Percentiles rank a stretch among this genome's conserved stretches.
Conservation (phyloP, 2,329 filamentous ascomycete genomes). For the Phyllosticta ampelicida region DNA sequence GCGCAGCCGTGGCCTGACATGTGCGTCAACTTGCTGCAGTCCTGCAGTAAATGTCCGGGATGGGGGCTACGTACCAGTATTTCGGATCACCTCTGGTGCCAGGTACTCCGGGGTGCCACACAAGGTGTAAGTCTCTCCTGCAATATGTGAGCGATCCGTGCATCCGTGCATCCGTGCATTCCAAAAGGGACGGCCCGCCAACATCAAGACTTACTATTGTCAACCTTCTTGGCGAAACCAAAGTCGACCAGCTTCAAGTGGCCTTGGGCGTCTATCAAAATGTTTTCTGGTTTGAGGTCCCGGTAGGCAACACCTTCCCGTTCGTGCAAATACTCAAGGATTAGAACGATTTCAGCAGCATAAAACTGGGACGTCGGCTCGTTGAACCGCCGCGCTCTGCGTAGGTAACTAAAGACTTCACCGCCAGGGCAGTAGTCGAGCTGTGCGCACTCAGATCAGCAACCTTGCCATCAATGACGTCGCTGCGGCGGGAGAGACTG, state of each 20-base stretch:
- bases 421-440: slow-evolving; percentile 76
- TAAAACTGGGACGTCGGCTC: slow-evolving; percentile 72
- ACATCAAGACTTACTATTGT: slow-evolving; percentile 37
- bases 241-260: slow-evolving; percentile 80
- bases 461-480: background rate
- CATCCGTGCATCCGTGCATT: background rate
- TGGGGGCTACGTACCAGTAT: slow-evolving; percentile 46
- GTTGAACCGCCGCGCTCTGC: slow-evolving; percentile 67
- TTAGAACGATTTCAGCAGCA: slow-evolving; percentile 71
- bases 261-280: slow-evolving; percentile 64
- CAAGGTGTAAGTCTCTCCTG: slow-evolving; percentile 67
- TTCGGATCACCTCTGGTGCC: slow-evolving; percentile 74
- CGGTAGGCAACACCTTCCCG: slow-evolving; percentile 70
- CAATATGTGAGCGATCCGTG: slow-evolving; percentile 4
- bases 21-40: slow-evolving; percentile 13
- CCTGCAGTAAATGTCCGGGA: background rate
- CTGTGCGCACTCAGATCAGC: slow-evolving; percentile 22
- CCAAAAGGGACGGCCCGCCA: background rate
- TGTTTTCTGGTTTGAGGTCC: slow-evolving; percentile 74
- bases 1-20: slow-evolving; percentile 50
- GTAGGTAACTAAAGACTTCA: slow-evolving; percentile 74
- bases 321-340: slow-evolving; percentile 72
- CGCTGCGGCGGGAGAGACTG: slow-evolving; percentile 15
- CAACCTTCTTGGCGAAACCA: slow-evolving; percentile 72
- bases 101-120: slow-evolving; percentile 79